These are phyloP conservation scores for Eragrostis nindensis DNA, from an alignment of 176 grass and related monocot species.

Conservation along the genomic window DNA sequence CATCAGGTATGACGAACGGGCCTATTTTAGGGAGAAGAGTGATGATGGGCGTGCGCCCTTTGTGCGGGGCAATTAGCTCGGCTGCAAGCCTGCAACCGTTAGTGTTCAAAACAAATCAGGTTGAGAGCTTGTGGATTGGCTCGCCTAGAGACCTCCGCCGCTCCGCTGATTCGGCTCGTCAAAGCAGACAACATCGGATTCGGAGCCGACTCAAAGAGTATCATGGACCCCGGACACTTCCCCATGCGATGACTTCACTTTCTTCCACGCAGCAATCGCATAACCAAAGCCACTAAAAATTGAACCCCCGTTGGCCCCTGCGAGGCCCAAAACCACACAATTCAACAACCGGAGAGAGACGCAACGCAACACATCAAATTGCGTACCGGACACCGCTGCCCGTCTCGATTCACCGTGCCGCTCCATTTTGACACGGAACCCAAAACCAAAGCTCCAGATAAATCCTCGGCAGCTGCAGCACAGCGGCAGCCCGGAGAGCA, in stretches of 20 bases:
- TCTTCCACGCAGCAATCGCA: neutral
- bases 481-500: neutral
- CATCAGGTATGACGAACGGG: too few relatives aligned
- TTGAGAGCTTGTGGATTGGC: too few relatives aligned
- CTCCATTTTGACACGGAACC: conserved; percentile 45
- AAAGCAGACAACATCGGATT: too few relatives aligned
- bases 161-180: too few relatives aligned
- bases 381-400: conserved; percentile 22
- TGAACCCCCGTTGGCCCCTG: neutral
- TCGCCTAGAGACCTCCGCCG: too few relatives aligned
- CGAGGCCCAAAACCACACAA: conserved; percentile 11
- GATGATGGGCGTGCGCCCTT: too few relatives aligned
- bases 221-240: neutral
- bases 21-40: too few relatives aligned
- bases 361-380: neutral
- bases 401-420: conserved; percentile 4
- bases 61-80: too few relatives aligned
- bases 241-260: neutral
- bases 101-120: too few relatives aligned
- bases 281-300: neutral
- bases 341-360: neutral
- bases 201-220: too few relatives aligned
- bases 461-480: neutral
- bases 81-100: too few relatives aligned
- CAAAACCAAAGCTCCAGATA: neutral